Evolutionary conservation across 163 green algal species (phyloP).

Genomic region (Chlorella variabilis): DNA sequence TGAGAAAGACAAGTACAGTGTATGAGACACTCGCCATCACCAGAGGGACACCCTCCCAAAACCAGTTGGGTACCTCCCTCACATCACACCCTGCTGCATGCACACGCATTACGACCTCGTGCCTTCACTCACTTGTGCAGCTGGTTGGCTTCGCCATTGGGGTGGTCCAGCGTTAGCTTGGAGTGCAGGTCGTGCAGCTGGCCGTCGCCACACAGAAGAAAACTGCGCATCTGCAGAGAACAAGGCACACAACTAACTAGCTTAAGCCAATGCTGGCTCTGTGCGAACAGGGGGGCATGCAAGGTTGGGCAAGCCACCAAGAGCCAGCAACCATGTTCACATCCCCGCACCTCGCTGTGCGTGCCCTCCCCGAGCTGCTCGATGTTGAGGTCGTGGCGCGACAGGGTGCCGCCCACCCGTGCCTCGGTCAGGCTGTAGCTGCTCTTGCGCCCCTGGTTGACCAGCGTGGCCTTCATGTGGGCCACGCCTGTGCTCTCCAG

Average conservation of each 20-base stretch:
- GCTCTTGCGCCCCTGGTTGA: slow-evolving; percentile 53
- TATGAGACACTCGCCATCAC: too few species aligned
- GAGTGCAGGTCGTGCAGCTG: slow-evolving; percentile 98
- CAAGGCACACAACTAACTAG: neutral
- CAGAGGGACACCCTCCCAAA: too few species aligned
- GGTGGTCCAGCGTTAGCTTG: slow-evolving; percentile 88
- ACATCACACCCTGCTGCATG: neutral
- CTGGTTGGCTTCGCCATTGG: slow-evolving; percentile 84
- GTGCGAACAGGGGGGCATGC: too few species aligned
- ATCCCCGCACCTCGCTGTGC: slow-evolving; percentile 15
- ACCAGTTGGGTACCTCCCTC: too few species aligned
- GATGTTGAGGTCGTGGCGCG: slow-evolving; percentile 90
- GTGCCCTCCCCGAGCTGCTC: slow-evolving; percentile 70
- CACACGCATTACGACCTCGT: too few species aligned
- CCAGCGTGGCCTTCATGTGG: slow-evolving; percentile 84
- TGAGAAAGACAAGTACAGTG: too few species aligned
- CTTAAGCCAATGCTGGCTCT: neutral
- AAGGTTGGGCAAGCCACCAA: too few species aligned
- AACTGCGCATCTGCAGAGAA: slow-evolving; percentile 67
- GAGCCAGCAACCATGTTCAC: too few species aligned
- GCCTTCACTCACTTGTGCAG: slow-evolving; percentile 98
- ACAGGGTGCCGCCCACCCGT: slow-evolving; percentile 75
- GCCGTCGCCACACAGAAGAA: slow-evolving; percentile 81
- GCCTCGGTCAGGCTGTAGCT: slow-evolving; percentile 87
- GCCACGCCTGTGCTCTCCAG: slow-evolving; percentile 60